Base-by-base conservation (phyloP, 805 yeast genomes). In the Ogataea philodendri region DNA sequence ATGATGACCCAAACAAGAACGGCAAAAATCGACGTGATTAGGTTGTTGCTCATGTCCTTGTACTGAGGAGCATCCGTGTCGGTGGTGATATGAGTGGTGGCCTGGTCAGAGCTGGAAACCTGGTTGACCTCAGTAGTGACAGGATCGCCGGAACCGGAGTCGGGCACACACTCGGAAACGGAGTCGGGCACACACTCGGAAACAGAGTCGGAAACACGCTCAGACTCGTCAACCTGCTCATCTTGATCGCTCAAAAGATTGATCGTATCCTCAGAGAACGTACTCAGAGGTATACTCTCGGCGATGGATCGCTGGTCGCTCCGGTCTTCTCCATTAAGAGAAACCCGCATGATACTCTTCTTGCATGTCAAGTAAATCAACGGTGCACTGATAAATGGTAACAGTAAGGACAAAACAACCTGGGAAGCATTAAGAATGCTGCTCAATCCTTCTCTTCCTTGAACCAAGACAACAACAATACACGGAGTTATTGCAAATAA, bases 371-470 rank as follows among this genome's bases (percentile, higher is more conserved):
- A 85, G 57, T 77, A 81, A 39, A 87, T 80, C 52, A 88, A 67
- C 15, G 97, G 97, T 0, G 95, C 95, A 25, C 88, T 78, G 5
- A 88, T 93, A 42, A 86, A 75, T 1, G 97, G 97, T 39, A 88
- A 67, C 35, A 89, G 74, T 46, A 89, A 58, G 3, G 93, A 79
- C 25, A 88, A 67, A 11, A 84, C 81, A 16, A 88, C 97, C 60
- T 88, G 97, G 29, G 86, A 76, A 5, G 79, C 76, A 51, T 89
- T 89, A 51, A 88, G 66, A 16, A 84, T 81, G 36, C 71, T 72
- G 11, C 85, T 72, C 32, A 88, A 69, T 4, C 96, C 96, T 54
- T 79, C 84, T 45, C 95, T 74, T 3, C 96, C 97, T 45, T 84
- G 72, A 6, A 74, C 60, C 5, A 76, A 35, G 2, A 89, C 84